Base-by-base conservation (phyloP, 2,329 filamentous ascomycete genomes). In the Fusarium ramigenum region DNA sequence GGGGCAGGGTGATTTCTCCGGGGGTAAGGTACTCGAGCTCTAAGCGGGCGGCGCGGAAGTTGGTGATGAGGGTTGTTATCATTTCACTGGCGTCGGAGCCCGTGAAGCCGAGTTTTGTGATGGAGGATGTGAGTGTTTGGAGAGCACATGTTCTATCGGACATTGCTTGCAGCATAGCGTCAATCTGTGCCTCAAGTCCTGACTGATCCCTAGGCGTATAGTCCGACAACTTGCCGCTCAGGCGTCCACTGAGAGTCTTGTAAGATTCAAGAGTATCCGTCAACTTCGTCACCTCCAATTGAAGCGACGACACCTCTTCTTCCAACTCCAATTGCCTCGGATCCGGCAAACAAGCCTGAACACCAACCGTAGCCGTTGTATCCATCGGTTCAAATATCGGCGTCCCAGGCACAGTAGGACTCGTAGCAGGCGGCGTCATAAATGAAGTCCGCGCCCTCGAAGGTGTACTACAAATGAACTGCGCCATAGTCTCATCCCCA, bases 11-110 rank as follows among this genome's bases (percentile, higher is more conserved):
- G n/a, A 87, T 81, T 77, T 91, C 89, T 10, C 89, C 89, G 0
- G 89, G 89, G 0, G 85, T 87, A 25, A 91, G 83, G 75, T 91
- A 91, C 78, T 91, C 90, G 5, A 91, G 85, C 73, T 91, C 89
- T 0, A 91, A 81, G 3, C 90, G 85, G 3, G 89, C 89, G 4
- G 86, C 79, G 25, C 89, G 87, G 80, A 92, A 88, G 4, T 86
- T 84, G 4, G 82, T 70, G 0, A 83, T 78, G 18, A 92, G 83
- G 0, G 85, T 83, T 4, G 81, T 69, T 12, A 91, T 76, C 63
- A 88, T 84, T n/a, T 86, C 85, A n/a, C 80, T 62, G 0, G 85
- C 84, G 66, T 88, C 85, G 11, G 73, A 69, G 2, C 86, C 85
- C 0, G 81, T 77, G 72, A 91, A 91, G 10, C 88, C 89, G 2